These are phyloP conservation scores for Malus sieversii DNA, from an alignment of 306 rosid species.

Conservation along the genomic window DNA sequence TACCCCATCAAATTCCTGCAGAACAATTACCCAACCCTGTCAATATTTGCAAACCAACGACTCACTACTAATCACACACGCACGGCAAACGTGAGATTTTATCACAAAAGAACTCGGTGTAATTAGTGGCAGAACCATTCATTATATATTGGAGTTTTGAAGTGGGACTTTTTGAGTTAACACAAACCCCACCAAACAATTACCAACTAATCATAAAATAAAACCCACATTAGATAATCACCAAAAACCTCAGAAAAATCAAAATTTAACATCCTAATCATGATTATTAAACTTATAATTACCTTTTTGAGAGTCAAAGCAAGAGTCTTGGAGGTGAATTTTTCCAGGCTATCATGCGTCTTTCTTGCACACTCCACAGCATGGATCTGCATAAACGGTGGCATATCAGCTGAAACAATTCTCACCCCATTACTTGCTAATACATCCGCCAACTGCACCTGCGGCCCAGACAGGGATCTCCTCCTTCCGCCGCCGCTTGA, in stretches of 20 bases:
- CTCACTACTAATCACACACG: not conserved
- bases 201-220: constrained; percentile 25
- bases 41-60: not conserved
- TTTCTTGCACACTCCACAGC: constrained; percentile 84
- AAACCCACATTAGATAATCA: constrained; percentile 4
- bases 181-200: constrained; percentile 28
- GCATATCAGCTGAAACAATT: constrained; percentile 86
- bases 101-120: not conserved
- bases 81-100: accelerated
- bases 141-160: no score
- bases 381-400: constrained; percentile 98
- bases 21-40: constrained; percentile 1
- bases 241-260: not conserved
- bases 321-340: constrained; percentile 85
- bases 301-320: constrained; percentile 87
- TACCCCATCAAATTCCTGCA: constrained; percentile 92
- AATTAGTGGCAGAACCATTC: not conserved
- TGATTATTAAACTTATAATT: not conserved
- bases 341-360: constrained; percentile 73
- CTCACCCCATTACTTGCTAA: constrained; percentile 70
- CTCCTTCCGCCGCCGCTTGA: constrained; percentile 38
- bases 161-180: not conserved
- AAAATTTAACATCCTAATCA: not conserved
- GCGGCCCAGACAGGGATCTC: constrained; percentile 49
- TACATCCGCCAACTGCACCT: constrained; percentile 51